phyloP scores from a whole-genome alignment of 352 stramenopile genomes.

The Pythium sukuiense region DNA sequence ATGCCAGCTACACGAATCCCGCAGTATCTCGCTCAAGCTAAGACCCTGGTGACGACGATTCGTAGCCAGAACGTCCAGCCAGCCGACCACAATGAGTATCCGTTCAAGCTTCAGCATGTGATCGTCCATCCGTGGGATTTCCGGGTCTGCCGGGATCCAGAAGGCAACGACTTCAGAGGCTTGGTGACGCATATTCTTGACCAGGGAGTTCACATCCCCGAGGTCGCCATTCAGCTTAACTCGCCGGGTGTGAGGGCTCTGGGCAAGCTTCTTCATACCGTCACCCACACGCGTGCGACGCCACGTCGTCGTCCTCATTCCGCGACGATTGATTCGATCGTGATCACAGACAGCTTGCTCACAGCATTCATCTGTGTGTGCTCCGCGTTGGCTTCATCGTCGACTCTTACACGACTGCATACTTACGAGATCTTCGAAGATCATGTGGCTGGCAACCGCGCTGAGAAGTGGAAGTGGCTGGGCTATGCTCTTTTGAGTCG shows the following conservation, averaged over 20 bases:
- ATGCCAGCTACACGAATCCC: neutral
- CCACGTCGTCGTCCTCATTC: neutral
- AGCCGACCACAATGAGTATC: neutral
- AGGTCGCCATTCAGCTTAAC: neutral
- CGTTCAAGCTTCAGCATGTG: slow-evolving; percentile 2
- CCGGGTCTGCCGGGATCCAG: neutral
- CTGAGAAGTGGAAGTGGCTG: slow-evolving; percentile 12
- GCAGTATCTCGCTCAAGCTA: neutral
- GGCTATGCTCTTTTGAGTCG: slow-evolving; percentile 6
- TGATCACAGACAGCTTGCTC: neutral
- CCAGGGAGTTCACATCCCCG: neutral
- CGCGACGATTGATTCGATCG: neutral
- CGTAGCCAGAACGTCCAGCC: neutral
- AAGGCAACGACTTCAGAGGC: neutral
- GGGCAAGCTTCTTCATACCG: neutral
- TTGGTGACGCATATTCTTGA: neutral
- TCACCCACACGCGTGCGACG: neutral
- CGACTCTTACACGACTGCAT: neutral
- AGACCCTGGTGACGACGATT: neutral
- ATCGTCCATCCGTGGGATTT: neutral
- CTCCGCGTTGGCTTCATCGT: neutral
- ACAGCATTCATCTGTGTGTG: neutral
- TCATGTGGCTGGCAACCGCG: neutral
- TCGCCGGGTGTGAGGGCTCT: neutral
- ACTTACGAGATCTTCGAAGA: neutral